phyloP scores from a whole-genome alignment of 805 yeast species.

The Candida morakotiae region DNA sequence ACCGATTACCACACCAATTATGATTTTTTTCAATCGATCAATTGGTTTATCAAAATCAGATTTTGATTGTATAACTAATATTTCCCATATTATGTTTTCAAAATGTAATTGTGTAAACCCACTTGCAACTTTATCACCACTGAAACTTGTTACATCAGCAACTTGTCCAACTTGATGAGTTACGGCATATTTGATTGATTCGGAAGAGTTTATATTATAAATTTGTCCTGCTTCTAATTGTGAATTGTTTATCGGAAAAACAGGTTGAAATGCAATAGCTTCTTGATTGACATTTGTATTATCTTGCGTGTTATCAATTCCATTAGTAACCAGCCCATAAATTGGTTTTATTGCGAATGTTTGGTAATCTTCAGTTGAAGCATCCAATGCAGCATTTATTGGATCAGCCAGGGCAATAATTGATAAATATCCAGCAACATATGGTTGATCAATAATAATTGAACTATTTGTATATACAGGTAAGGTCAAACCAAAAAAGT shows the following conservation, averaged over 20 bases:
- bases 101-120: slow-evolving; percentile 29
- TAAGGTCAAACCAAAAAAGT: slow-evolving; percentile 69
- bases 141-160: slow-evolving; percentile 18
- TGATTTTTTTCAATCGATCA: slow-evolving; percentile 57
- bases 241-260: slow-evolving; percentile 22
- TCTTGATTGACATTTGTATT: slow-evolving; percentile 26
- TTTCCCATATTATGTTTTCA: slow-evolving; percentile 56
- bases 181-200: slow-evolving; percentile 28
- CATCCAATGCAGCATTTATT: slow-evolving; percentile 26
- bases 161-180: slow-evolving; percentile 22
- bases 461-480: slow-evolving; percentile 76
- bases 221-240: slow-evolving; percentile 16
- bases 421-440: slow-evolving; percentile 68
- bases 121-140: slow-evolving; percentile 26
- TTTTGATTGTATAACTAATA: slow-evolving; percentile 63
- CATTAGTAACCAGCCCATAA: slow-evolving; percentile 16
- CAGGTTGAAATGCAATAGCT: slow-evolving; percentile 41
- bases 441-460: slow-evolving; percentile 49
- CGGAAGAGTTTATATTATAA: slow-evolving; percentile 23
- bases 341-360: slow-evolving; percentile 28
- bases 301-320: slow-evolving; percentile 23
- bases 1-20: slow-evolving; percentile 74
- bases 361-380: slow-evolving; percentile 13
- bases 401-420: slow-evolving; percentile 38
- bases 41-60: slow-evolving; percentile 60